A percentile compares a stretch with the other conserved stretches of the same genome.
Evolutionary conservation across 202 grass and related monocot species (phyloP).

Genomic region (Cymbopogon flexuosus): DNA sequence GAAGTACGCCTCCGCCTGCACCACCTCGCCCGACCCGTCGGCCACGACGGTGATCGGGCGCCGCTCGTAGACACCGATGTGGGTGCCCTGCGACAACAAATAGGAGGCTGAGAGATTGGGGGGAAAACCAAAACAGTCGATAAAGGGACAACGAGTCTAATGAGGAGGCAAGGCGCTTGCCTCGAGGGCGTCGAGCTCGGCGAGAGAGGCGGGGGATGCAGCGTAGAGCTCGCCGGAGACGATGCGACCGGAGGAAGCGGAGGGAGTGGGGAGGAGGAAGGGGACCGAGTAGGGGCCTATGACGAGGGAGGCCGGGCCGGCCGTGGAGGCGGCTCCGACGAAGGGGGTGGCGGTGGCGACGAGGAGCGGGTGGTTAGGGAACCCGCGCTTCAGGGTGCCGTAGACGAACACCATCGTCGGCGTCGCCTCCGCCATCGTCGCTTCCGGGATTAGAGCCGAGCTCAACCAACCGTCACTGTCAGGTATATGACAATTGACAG

Average conservation of each 20-base stretch:
- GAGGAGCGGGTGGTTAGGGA: slow-evolving; percentile 58
- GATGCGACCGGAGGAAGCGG: background rate
- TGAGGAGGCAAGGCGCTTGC: background rate
- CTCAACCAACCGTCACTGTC: too few relatives aligned
- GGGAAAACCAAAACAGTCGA: background rate
- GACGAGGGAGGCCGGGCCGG: slow-evolving; percentile 45
- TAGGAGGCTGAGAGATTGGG: too few relatives aligned
- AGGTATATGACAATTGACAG: too few relatives aligned
- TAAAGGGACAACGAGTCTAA: background rate
- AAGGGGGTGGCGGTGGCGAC: slow-evolving; percentile 27
- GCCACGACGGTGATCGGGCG: slow-evolving; percentile 37
- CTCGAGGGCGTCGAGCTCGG: slow-evolving; percentile 56
- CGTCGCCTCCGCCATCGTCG: background rate
- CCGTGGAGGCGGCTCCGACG: slow-evolving; percentile 29
- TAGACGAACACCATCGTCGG: slow-evolving; percentile 64
- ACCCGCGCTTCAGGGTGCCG: slow-evolving; percentile 67
- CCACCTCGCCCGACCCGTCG: background rate
- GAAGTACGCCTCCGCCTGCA: slow-evolving; percentile 65
- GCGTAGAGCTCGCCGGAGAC: slow-evolving; percentile 60
- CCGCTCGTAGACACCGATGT: slow-evolving; percentile 63
- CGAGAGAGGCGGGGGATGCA: slow-evolving; percentile 39
- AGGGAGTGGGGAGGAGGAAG: slow-evolving; percentile 59
- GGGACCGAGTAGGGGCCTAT: slow-evolving; percentile 58
- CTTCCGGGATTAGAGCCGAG: background rate
- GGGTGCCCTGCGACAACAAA: slow-evolving; percentile 33